phyloP scores from a whole-genome alignment of 2,329 filamentous ascomycete genomes.

The Aspergillus pseudotamarii region DNA sequence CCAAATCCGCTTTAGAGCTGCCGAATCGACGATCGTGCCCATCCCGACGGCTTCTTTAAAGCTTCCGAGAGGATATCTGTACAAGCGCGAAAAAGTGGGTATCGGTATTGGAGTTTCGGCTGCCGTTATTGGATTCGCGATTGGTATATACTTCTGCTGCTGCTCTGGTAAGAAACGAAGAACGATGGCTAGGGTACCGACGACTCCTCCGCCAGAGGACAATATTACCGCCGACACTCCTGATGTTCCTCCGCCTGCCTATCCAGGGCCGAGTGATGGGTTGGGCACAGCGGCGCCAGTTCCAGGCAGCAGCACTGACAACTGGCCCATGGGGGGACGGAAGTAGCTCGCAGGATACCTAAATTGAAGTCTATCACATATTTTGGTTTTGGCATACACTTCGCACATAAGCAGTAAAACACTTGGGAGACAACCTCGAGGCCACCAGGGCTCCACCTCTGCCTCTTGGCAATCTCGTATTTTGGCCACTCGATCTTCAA shows the following conservation, averaged over 20 bases:
- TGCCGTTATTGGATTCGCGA: not conserved
- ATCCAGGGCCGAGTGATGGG: not conserved
- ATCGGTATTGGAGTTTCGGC: conserved; percentile 10
- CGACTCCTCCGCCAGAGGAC: not conserved
- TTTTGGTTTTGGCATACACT: not conserved
- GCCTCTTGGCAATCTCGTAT: not conserved
- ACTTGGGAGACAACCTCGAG: not conserved
- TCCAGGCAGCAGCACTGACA: not conserved
- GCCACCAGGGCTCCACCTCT: not conserved
- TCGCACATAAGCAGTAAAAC: not conserved
- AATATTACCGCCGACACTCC: not conserved
- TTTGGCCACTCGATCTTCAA: not conserved
- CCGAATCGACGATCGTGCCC: conserved; percentile 16
- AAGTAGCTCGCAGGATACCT: not conserved
- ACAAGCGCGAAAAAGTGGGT: conserved; percentile 14
- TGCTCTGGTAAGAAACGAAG: not conserved
- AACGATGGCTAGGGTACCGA: not conserved
- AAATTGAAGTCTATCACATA: not conserved
- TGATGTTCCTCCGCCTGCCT: not conserved
- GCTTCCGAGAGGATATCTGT: conserved; percentile 7
- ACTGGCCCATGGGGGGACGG: not conserved
- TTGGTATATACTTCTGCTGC: not conserved
- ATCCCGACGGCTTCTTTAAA: conserved; percentile 9
- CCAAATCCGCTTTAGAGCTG: conserved; percentile 19
- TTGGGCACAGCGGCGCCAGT: not conserved